Evolutionary conservation across 2,329 filamentous ascomycete species (phyloP).

Genomic region (Aspergillus sp.): DNA sequence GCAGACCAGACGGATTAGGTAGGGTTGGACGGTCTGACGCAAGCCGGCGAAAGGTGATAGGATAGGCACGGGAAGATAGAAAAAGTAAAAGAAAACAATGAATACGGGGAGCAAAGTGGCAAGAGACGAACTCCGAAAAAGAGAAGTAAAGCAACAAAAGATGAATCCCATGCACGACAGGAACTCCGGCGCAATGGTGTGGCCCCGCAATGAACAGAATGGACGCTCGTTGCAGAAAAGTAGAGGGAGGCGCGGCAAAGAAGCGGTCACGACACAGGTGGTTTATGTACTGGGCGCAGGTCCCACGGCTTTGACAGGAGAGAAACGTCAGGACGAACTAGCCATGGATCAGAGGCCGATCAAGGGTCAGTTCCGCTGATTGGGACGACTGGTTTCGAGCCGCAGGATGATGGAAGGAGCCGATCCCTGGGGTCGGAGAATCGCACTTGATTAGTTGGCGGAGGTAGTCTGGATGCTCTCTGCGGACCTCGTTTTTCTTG

Average conservation of each 20-base stretch:
- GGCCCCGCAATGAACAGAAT: not conserved
- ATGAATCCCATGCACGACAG: not conserved
- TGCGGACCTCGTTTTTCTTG: not conserved
- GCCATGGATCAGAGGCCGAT: slow-evolving; percentile 14
- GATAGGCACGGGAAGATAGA: not conserved
- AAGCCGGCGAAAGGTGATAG: no score
- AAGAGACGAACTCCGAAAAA: not conserved
- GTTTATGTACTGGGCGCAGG: slow-evolving; percentile 5
- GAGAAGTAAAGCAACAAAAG: slow-evolving; percentile 4
- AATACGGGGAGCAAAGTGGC: not conserved
- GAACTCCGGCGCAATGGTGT: not conserved
- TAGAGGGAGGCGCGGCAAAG: slow-evolving; percentile 1
- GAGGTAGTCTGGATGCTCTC: not conserved
- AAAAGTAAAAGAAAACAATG: slow-evolving; percentile 4
- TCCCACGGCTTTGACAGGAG: slow-evolving; percentile 2
- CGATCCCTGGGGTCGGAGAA: slow-evolving; percentile 2
- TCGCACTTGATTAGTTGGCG: not conserved
- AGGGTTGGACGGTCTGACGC: no score
- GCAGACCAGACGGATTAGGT: not conserved
- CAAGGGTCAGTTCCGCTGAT: slow-evolving; percentile 8
- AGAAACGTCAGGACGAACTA: slow-evolving; percentile 5
- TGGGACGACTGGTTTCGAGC: slow-evolving; percentile 3
- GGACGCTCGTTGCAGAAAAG: not conserved
- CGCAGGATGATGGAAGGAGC: slow-evolving; percentile 6
- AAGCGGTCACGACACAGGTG: slow-evolving; percentile 18